Evolutionary conservation across 306 rosid genomes (phyloP).

Genomic region (Citrullus colocynthis): DNA sequence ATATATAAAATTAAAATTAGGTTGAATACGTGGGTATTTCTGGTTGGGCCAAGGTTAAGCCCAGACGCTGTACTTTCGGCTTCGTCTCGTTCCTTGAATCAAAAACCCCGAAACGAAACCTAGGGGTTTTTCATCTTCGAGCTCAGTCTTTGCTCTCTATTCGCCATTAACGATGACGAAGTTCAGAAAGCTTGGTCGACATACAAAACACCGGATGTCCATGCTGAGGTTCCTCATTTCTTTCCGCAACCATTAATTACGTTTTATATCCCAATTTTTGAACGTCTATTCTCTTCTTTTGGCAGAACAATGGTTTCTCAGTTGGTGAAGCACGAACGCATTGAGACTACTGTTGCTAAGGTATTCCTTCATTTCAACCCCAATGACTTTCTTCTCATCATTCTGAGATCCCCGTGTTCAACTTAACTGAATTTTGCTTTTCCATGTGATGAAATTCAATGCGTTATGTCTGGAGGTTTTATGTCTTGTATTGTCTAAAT

Average conservation of each 20-base stretch:
- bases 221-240: conserved; percentile 55
- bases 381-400: background rate
- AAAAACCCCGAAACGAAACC: background rate
- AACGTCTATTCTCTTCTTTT: background rate
- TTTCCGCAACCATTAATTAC: background rate
- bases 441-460: background rate
- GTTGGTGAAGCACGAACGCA: conserved; percentile 89
- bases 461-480: background rate
- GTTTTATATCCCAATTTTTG: background rate
- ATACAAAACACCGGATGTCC: conserved; percentile 64
- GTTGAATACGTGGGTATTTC: background rate
- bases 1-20: background rate
- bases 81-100: background rate
- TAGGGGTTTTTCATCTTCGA: conserved; percentile 8
- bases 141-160: background rate
- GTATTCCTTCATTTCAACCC: conserved; percentile 11
- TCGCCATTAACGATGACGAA: conserved; percentile 45
- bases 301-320: conserved; percentile 89
- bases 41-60: background rate
- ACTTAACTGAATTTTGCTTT: background rate
- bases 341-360: conserved; percentile 94
- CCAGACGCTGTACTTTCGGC: background rate
- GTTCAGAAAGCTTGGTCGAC: conserved; percentile 73
- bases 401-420: background rate
- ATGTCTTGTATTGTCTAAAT: background rate